phyloP scores from a whole-genome alignment of 305 asterid species.

The Fraxinus sp. region DNA sequence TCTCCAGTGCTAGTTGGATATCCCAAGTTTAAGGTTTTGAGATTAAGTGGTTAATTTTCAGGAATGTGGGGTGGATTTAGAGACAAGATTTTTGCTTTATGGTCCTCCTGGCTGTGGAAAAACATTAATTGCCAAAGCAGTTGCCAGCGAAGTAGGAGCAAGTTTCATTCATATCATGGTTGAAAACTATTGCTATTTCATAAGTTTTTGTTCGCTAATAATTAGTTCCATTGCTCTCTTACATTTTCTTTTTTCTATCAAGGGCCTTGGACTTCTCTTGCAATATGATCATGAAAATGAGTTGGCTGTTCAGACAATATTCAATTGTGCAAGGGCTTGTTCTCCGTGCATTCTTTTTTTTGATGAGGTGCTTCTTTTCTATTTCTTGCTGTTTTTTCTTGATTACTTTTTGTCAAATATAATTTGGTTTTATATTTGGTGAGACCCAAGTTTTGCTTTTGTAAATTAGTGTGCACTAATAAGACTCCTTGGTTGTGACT shows the following conservation, averaged over 20 bases:
- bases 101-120: conserved; percentile 92
- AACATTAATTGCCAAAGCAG: conserved; percentile 90
- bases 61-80: no score
- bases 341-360: conserved; percentile 75
- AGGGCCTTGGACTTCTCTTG: conserved; percentile 87
- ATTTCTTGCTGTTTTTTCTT: not conserved
- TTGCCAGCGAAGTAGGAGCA: conserved; percentile 93
- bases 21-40: no score
- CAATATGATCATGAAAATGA: conserved; percentile 73
- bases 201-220: conserved; percentile 8
- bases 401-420: not conserved
- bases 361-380: conserved; percentile 58
- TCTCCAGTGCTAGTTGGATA: no score
- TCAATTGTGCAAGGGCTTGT: conserved; percentile 88
- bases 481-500: not conserved
- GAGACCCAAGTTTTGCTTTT: conserved; percentile 21
- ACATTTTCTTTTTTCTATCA: conserved; percentile 21
- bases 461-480: not conserved
- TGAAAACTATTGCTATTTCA: not conserved
- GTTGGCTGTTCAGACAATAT: conserved; percentile 65
- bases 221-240: conserved; percentile 7
- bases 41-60: no score
- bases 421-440: not conserved
- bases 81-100: no score
- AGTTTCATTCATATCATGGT: conserved; percentile 90